These are phyloP conservation scores for Euphrasia confusa DNA, from an alignment of 257 asterid genomes.

Conservation along the genomic window DNA sequence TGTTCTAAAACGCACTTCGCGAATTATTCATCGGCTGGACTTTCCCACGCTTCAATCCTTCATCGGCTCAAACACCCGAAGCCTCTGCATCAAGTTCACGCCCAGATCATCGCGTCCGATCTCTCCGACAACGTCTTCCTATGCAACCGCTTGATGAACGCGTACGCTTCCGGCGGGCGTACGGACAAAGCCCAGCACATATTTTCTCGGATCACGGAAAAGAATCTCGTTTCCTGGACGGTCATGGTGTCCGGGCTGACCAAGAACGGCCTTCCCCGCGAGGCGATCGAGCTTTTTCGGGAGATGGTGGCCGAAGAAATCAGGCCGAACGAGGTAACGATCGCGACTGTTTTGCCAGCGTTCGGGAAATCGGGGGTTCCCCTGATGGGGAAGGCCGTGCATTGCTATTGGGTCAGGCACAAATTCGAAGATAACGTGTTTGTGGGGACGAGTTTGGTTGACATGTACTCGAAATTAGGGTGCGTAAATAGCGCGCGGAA, in stretches of 20 bases:
- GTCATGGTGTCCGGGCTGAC: conserved; percentile 50
- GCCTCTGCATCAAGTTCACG: conserved; percentile 45
- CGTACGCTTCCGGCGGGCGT: conserved; percentile 44
- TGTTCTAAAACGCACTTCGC: background rate
- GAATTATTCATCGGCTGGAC: conserved; percentile 16
- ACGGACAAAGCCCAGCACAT: conserved; percentile 33
- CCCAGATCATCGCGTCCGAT: conserved; percentile 40
- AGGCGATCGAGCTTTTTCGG: conserved; percentile 40
- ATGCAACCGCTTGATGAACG: conserved; percentile 47
- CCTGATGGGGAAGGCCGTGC: conserved; percentile 45
- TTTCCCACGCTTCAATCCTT: conserved; percentile 35
- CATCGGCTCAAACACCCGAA: conserved; percentile 31
- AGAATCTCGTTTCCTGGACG: conserved; percentile 60
- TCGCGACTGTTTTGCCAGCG: conserved; percentile 52
- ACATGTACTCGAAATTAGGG: conserved; percentile 51
- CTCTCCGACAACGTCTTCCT: conserved; percentile 36
- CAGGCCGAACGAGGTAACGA: conserved; percentile 52
- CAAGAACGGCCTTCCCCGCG: conserved; percentile 35
- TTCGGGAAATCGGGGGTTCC: conserved; percentile 38
- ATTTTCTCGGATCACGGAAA: conserved; percentile 34
- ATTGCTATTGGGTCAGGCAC: conserved; percentile 48
- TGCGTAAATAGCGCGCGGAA: conserved; percentile 29
- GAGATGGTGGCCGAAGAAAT: conserved; percentile 40
- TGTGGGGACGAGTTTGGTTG: conserved; percentile 50
- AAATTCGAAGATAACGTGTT: conserved; percentile 31